Evolutionary conservation across 169 alveolate genomes (phyloP).

Genomic region (Theileria orientalis): DNA sequence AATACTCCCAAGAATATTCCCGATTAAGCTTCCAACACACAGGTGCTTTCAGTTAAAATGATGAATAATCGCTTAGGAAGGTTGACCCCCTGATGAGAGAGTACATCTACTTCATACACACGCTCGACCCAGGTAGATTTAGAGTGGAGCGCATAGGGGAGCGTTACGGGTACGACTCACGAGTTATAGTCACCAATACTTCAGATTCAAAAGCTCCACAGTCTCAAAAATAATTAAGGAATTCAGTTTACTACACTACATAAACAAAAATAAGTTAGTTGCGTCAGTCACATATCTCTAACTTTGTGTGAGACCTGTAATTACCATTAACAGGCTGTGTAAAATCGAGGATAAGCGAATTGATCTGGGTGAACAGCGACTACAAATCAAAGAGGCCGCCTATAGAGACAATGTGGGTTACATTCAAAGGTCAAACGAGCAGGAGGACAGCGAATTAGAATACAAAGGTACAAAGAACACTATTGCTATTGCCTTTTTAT

Average conservation of each 20-base stretch:
- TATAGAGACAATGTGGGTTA: constrained; percentile 60
- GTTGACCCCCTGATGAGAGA: constrained; percentile 82
- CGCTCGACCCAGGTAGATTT: constrained; percentile 83
- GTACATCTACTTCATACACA: constrained; percentile 76
- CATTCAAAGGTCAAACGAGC: constrained; percentile 66
- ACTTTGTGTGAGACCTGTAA: neutral
- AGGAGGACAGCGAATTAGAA: constrained; percentile 66
- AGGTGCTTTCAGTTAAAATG: neutral
- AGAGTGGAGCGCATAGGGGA: constrained; percentile 72
- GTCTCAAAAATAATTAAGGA: constrained; percentile 38
- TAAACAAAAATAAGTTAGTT: constrained; percentile 25
- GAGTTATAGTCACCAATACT: constrained; percentile 4
- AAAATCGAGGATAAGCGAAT: constrained; percentile 48
- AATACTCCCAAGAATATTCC: constrained; percentile 79
- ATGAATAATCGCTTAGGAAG: constrained; percentile 10
- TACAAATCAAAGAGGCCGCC: constrained; percentile 52
- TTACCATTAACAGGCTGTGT: constrained; percentile 29
- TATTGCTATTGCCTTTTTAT: no score
- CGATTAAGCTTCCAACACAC: constrained; percentile 75
- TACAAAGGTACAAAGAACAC: constrained; percentile 65
- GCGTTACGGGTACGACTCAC: constrained; percentile 67
- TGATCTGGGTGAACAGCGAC: constrained; percentile 39
- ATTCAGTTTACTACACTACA: constrained; percentile 51
- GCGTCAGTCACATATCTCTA: neutral
- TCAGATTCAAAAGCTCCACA: constrained; percentile 52